These are phyloP conservation scores for Fusarium pininemorale DNA, from an alignment of 2,329 filamentous ascomycete genomes.

Conservation along the genomic window DNA sequence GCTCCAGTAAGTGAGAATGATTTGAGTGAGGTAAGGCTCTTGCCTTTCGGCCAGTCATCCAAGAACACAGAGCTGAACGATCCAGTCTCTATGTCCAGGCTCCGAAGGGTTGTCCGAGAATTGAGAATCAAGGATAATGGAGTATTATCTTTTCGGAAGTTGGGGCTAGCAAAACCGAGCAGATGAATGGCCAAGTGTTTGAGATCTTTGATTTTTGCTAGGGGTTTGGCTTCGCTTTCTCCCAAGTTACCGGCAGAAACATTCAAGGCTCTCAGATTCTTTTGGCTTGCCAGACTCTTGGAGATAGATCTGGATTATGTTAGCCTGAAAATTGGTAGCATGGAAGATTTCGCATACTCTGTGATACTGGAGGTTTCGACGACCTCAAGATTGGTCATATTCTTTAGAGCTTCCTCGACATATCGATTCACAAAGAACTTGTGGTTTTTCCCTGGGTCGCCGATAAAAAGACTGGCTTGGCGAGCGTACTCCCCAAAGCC, in stretches of 20 bases:
- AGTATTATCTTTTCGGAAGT: not conserved
- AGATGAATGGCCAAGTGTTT: slow-evolving; percentile 13
- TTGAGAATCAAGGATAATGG: slow-evolving; percentile 11
- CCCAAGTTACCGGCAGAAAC: not conserved
- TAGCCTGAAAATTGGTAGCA: not conserved
- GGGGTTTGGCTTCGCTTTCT: not conserved
- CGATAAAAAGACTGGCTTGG: slow-evolving; percentile 9
- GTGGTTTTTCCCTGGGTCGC: slow-evolving; percentile 18
- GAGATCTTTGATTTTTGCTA: slow-evolving; percentile 21
- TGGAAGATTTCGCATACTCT: not conserved
- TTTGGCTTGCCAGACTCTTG: slow-evolving; percentile 6
- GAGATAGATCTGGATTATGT: slow-evolving; percentile 14
- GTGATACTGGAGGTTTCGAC: slow-evolving; percentile 13
- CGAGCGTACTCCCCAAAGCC: slow-evolving; percentile 3
- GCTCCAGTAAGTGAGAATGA: slow-evolving; percentile 6
- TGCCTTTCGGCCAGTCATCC: not conserved
- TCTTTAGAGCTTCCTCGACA: slow-evolving; percentile 27
- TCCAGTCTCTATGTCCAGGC: not conserved
- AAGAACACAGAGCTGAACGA: not conserved
- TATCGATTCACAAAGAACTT: slow-evolving; percentile 23
- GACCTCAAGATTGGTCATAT: slow-evolving; percentile 24
- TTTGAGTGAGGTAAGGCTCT: not conserved
- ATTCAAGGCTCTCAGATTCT: slow-evolving; percentile 20
- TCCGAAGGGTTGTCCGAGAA: slow-evolving; percentile 26
- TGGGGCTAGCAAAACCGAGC: not conserved